Percentiles rank a stretch among this genome's conserved stretches.
Evolutionary conservation across 2,329 filamentous ascomycete species (phyloP).

Genomic region (Xylariaceae sp.): DNA sequence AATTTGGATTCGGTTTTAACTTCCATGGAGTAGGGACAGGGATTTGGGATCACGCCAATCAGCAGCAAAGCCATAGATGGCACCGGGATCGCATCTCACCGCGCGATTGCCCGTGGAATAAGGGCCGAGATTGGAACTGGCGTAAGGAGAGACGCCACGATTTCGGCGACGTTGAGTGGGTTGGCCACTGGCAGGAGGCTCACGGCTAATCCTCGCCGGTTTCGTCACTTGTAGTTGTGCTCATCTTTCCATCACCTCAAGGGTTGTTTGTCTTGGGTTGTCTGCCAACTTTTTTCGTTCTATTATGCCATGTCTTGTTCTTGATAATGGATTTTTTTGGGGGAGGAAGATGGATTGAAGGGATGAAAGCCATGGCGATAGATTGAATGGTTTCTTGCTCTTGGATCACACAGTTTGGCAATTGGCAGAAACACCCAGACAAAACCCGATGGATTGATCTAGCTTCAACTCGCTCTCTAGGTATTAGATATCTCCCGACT

Average conservation of each 20-base stretch:
- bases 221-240: conserved; percentile 65
- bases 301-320: conserved; percentile 36
- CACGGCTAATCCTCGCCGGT: conserved; percentile 37
- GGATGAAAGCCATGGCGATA: conserved; percentile 20
- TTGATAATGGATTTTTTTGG: conserved; percentile 33
- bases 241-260: conserved; percentile 36
- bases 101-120: conserved; percentile 57
- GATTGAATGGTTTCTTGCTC: conserved; percentile 28
- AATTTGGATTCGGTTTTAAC: conserved; percentile 39
- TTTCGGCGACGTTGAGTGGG: conserved; percentile 86
- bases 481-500: conserved; percentile 58
- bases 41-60: conserved; percentile 48
- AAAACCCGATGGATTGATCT: conserved; percentile 35
- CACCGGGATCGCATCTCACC: conserved; percentile 51
- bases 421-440: conserved; percentile 28
- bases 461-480: conserved; percentile 65
- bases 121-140: conserved; percentile 64
- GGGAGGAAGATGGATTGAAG: conserved; percentile 24
- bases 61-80: conserved; percentile 41
- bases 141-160: conserved; percentile 65
- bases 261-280: conserved; percentile 34
- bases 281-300: conserved; percentile 31
- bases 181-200: conserved; percentile 82
- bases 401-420: conserved; percentile 39
- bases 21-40: conserved; percentile 41